Evolutionary conservation across 768 basidiomycete species (phyloP), one percentile per base, ranked within the genome.

Genomic region (Polyporus arcularius): DNA sequence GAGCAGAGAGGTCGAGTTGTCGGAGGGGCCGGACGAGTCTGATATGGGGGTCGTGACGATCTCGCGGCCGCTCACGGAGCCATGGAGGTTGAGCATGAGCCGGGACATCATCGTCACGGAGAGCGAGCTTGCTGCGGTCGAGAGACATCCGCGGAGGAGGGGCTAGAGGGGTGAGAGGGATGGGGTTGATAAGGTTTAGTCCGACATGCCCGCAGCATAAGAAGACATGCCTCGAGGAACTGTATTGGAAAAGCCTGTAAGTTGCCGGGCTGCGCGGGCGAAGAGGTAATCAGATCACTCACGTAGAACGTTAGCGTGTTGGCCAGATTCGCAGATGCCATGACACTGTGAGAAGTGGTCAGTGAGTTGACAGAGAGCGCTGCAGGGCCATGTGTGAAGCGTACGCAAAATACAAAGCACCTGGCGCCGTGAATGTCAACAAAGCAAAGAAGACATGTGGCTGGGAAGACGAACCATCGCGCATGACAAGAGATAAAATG

Each of bases 361-460:
- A 35, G 35, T 11, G 11, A 6, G 11, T 35, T 35, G 35, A 35
- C 35, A 35, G 35, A 35, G 35, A 35, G 35, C 35, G 35, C 35
- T 35, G 35, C 35, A 35, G 35, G 35, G 35, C 11, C 35, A 35
- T 35, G 35, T 35, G 35, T 35, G 35, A 26, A 26, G 21, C 82
- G 72, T 61, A 85, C 84, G 76, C 81, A 63, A 82, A 85, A 66
- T 85, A 86, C 26, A 85, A 67, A 2, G 82, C 79, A 55, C 84
- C 84, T 84, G 57, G 32, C 18, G 47, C 9, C 10, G 40, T 30
- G 28, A 46, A 10, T 41, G 47, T 26, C 28, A 55, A 16, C 57
- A 47, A 28, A 18, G 31, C 38, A 41, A 6, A 15, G 2, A 31
- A 7, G 10, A 42, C 31, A 18, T 14, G 26, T 12, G 6, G 40